Base-by-base conservation (phyloP, 345 rosid genomes). In the Balakata baccata region DNA sequence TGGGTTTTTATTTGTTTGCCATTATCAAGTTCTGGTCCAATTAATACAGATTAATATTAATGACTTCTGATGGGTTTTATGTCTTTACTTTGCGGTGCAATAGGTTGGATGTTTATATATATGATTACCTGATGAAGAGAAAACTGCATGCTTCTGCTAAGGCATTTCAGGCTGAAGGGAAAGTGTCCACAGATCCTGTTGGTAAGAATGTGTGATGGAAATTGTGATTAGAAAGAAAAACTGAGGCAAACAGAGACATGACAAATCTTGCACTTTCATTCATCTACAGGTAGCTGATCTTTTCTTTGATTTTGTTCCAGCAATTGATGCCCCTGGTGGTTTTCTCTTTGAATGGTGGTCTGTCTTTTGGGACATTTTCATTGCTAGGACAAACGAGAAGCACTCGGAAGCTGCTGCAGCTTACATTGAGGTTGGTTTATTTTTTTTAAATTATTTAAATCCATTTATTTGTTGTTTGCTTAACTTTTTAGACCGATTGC, bases 271-370 rank as follows among this genome's bases (percentile, higher is more conserved):
- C 37, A 6, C 29, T 23, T 64, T 68, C 23, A 63, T 69, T 22
- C 14, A 22, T 49, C 20, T 51, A 51, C 61, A 29, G 56, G 47
- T 62, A 52, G 54, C 82, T 29, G 34, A 29, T 29, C 57, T 64
- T 66, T 54, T 75, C 38, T 65, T 29, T 77, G 18, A 18, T 22
- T 41, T 64, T 56, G 9, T 34, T 74, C 29, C 84, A 90, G 95
- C 90, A 71, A 87, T 90, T 53, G 88, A 90, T 77, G 87, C 87
- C 11, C 89, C 92, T 43, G 89, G 85, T 51, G 92, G 95, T 49
- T 90, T 90, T 79, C 79, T 90, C 11, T 85, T 85, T 4, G 95
- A 90, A 72, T 88, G 95, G 95, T 90, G 95, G 95, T 88, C 92
- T 72, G 90, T 90, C 64, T 89, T 89, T 73, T 90, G 95, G 95